A percentile compares a stretch with the other conserved stretches of the same genome.
These are phyloP conservation scores for Leccinum solheimii DNA, from an alignment of 1,284 basidiomycete genomes.

Conservation along the genomic window DNA sequence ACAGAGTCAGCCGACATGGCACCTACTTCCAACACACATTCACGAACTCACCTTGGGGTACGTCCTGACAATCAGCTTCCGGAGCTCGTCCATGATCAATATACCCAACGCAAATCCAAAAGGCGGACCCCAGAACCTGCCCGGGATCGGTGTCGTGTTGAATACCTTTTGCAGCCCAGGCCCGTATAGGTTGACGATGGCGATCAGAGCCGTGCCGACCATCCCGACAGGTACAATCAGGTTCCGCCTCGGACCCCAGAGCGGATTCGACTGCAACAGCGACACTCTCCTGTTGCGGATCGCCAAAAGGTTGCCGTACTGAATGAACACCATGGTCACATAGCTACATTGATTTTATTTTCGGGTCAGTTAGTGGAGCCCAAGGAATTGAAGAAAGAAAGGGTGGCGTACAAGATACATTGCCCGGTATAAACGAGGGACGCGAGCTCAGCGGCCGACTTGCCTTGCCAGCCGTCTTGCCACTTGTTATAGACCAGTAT, in stretches of 20 bases:
- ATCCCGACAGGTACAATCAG: conserved; percentile 38
- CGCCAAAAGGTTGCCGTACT: conserved; percentile 36
- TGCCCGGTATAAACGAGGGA: conserved; percentile 40
- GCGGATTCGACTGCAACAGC: conserved; percentile 35
- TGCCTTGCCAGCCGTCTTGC: conserved; percentile 37
- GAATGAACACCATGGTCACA: conserved; percentile 39
- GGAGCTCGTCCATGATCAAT: conserved; percentile 40
- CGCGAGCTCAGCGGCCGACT: conserved; percentile 27
- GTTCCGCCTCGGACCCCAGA: conserved; percentile 41
- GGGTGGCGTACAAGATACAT: not conserved
- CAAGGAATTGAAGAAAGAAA: not conserved
- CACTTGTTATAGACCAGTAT: conserved; percentile 43
- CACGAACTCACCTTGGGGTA: conserved; percentile 39
- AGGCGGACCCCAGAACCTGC: conserved; percentile 44
- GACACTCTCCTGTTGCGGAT: conserved; percentile 37
- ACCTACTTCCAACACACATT: not conserved
- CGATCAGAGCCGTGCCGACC: conserved; percentile 36
- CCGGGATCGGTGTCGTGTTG: conserved; percentile 40
- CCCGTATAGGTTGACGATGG: conserved; percentile 37
- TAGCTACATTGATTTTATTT: conserved; percentile 31
- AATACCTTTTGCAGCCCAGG: conserved; percentile 24
- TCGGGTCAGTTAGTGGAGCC: not conserved
- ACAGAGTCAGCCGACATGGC: conserved; percentile 11
- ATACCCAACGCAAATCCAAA: conserved; percentile 42
- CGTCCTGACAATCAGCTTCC: conserved; percentile 43